These are phyloP conservation scores for Leccinum solheimii DNA, from an alignment of 1,284 basidiomycete genomes.

Conservation along the genomic window DNA sequence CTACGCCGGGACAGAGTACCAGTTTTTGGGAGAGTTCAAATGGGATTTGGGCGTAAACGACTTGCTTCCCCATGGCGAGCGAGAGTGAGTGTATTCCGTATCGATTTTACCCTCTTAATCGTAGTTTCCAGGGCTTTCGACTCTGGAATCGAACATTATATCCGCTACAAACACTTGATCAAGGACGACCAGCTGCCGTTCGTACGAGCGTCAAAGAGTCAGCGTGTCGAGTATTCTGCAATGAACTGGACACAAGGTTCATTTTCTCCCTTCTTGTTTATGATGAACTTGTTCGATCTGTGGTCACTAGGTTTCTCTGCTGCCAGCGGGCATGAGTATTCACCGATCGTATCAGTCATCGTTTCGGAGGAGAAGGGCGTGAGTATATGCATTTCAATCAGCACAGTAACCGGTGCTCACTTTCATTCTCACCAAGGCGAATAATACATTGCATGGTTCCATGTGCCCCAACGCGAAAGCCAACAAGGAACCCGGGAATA, in stretches of 20 bases:
- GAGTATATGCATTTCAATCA: constrained; percentile 13
- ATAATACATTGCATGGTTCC: constrained; percentile 73
- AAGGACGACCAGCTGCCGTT: constrained; percentile 54
- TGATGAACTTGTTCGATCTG: background rate
- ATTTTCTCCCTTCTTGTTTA: background rate
- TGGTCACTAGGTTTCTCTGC: constrained; percentile 49
- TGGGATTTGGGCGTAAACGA: constrained; percentile 60
- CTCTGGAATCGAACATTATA: constrained; percentile 49
- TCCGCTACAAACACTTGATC: constrained; percentile 53
- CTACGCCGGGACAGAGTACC: constrained; percentile 49
- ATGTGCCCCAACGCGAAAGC: constrained; percentile 66
- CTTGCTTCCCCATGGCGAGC: constrained; percentile 68
- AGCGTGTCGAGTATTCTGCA: constrained; percentile 67
- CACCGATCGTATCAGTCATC: constrained; percentile 50
- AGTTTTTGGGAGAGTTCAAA: constrained; percentile 61
- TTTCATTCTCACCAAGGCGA: constrained; percentile 39
- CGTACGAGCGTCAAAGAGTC: constrained; percentile 59
- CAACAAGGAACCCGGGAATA: constrained; percentile 44
- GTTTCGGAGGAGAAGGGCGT: constrained; percentile 58
- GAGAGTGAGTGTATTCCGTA: constrained; percentile 52
- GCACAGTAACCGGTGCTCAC: background rate
- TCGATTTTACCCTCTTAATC: background rate
- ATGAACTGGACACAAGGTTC: constrained; percentile 70
- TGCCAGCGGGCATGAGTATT: constrained; percentile 42
- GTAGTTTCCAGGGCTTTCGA: constrained; percentile 45